Evolutionary conservation across 768 basidiomycete species (phyloP), one percentile per base, ranked within the genome.

Genomic region (Naganishia onofrii): DNA sequence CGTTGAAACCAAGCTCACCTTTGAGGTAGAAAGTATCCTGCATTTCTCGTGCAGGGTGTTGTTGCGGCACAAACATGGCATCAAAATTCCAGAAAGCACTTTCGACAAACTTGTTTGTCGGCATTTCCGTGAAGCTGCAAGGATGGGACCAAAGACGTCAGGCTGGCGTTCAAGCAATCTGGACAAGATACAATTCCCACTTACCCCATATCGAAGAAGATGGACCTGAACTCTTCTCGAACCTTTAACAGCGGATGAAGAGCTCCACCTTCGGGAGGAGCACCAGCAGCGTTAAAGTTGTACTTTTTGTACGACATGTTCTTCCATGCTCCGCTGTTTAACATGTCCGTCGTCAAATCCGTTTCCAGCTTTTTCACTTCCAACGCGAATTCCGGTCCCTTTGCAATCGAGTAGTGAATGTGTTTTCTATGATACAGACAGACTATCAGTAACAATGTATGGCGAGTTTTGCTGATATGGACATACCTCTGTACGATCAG

Each of bases 51-150:
- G 96, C 96, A 8, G 96, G 96, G 83, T 99, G 96, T 80, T 98
- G 95, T 78, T 99, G 96, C 0, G 96, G 96, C 0, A 99, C 96
- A 81, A 95, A 99, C 73, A 99, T 85, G 1, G 94, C 88, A 81
- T 99, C 96, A 82, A 99, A 98, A 80, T 93, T 96, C 96, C 96
- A 99, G 86, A 98, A 99, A 42, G 90, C 91, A 26, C 93, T 95
- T 82, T 99, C 96, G 68, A 99, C 93, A 80, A 92, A 99, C 67
- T 89, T 88, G 60, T 88, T 88, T 10, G 96, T 98, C 17, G 94
- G 93, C 96, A 99, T 99, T 82, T 99, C 96, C 57, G 93, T 89
- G 82, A 98, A 99, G 12, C 95, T 98, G 19, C 23, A 66, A 31
- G 29, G 36, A 51, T n/a, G 4, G 12, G 3, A 7, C 12, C 48